Base-by-base conservation (phyloP, 2,329 filamentous ascomycete genomes). In the Magnaporthiopsis poae region DNA sequence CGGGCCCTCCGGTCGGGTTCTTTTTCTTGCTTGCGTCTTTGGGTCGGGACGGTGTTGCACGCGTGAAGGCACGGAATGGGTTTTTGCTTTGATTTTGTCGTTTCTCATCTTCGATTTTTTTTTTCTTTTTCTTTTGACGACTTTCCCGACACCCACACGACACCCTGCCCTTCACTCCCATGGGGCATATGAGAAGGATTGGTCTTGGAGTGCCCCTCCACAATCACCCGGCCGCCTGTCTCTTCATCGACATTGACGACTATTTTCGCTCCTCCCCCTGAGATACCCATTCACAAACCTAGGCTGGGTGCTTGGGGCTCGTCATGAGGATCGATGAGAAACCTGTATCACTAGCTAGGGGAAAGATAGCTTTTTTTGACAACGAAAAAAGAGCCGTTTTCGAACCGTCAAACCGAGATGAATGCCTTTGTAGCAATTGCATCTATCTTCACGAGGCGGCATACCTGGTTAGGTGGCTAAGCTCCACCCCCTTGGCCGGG, bases 21-120 rank as follows among this genome's bases (percentile, higher is more conserved):
- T 65, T 71, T 74, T 69, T 73, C 72, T 72, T 69, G 65, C 69
- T 73, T 73, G 70, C 71, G 72, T 72, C 68, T 72, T 71, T 72
- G 71, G 72, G 70, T 71, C 67, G 71, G 46, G 72, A 68, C 68
- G 72, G 72, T 73, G 72, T 74, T 73, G 71, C 63, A 70, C 66
- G 67, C 60, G 60, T 29, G 60, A 71, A 70, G 71, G 67, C 69
- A 70, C 66, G 71, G 71, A 67, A 71, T 70, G 68, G 71, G 72
- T 68, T 71, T 70, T 65, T 68, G 72, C 69, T 70, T 56, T 56
- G 46, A 56, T 11, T n/a, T 56, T 56, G 46, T 56, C 46, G 73
- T 72, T 68, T 71, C 67, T 69, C 70, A 69, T 21, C 36, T 36
- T 12, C 18, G 33, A 46, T 67, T 69, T 63, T 4, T 67, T 69